A percentile compares a stretch with the other conserved stretches of the same genome.
Evolutionary conservation across 257 asterid genomes (phyloP).

Genomic region (Primulina tabacum): DNA sequence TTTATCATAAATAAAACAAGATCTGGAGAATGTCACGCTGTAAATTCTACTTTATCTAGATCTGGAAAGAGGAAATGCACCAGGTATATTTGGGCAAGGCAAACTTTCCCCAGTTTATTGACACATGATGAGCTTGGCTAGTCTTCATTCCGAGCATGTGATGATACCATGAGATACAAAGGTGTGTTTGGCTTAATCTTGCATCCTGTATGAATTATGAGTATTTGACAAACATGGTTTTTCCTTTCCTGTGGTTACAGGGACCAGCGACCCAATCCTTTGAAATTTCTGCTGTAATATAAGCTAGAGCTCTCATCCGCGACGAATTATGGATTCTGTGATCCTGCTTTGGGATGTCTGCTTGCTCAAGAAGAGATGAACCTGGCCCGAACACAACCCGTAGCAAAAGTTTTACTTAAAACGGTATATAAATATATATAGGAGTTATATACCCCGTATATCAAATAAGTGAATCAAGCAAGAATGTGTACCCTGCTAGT

Average conservation of each 20-base stretch:
- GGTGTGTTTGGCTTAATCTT: constrained; percentile 20
- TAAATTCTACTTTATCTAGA: constrained; percentile 38
- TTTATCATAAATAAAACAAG: constrained; percentile 13
- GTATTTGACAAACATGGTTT: neutral
- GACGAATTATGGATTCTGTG: neutral
- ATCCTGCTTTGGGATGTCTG: neutral
- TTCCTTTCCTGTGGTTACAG: neutral
- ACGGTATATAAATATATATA: neutral
- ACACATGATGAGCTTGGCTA: constrained; percentile 47
- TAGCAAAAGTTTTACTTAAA: neutral
- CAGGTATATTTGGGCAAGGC: constrained; percentile 80
- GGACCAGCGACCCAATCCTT: neutral
- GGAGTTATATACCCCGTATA: neutral
- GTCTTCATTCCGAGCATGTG: constrained; percentile 17
- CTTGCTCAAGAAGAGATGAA: neutral
- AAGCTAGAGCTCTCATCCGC: neutral
- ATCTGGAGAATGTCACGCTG: constrained; percentile 3
- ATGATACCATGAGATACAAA: constrained; percentile 12
- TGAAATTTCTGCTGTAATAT: neutral
- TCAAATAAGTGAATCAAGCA: neutral
- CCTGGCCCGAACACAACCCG: neutral
- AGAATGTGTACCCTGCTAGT: neutral
- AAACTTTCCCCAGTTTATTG: constrained; percentile 47
- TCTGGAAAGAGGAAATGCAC: constrained; percentile 94
- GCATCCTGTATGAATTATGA: neutral